Evolutionary conservation across 2,329 filamentous ascomycete genomes (phyloP), one percentile per base, ranked within the genome.

Genomic region (Pyricularia sp.): DNA sequence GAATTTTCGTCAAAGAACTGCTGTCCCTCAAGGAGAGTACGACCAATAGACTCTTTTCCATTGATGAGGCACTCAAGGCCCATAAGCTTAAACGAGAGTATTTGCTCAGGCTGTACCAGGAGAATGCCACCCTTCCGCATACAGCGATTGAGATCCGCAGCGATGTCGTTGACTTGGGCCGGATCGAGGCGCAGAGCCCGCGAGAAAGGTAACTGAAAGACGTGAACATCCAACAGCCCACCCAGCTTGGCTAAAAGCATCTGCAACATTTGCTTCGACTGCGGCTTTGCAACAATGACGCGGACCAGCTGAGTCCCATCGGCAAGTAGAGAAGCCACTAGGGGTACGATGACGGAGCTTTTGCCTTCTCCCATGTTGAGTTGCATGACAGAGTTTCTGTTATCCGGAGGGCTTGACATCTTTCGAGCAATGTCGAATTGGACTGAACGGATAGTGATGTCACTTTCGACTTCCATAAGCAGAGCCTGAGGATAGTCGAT

Each of bases 341-440:
- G 88, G 0, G 89, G 90, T 0, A 90, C 81, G 66, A 93, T 92
- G 1, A 91, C 85, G 0, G 89, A 90, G 0, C 87, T 88, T 71
- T 92, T 92, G 0, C 89, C 90, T 73, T 90, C 84, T 0, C 90
- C 90, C 89, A 92, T 92, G 71, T 90, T 91, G 2, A 92, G 75
- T 72, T 91, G 88, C 79, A 91, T 83, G 0, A 88, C 83, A 0
- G 82, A 75, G 71, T 89, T 90, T 0, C 74, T 31, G 0, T 73
- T 75, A 0, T 74, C 74, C 0, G 74, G 72, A 0, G 83, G 82
- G 12, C 20, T 20, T 0, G 72, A 83, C 85, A 92, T 92, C 25
- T 83, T 74, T 0, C 69, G 64, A 0, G 89, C 86, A 66, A 92
- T 87, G 1, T 83, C 74, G 2, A 83, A 80, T 73, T 92, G 89